Base-by-base conservation (phyloP, 345 rosid genomes). In the Melastoma malabathricum region DNA sequence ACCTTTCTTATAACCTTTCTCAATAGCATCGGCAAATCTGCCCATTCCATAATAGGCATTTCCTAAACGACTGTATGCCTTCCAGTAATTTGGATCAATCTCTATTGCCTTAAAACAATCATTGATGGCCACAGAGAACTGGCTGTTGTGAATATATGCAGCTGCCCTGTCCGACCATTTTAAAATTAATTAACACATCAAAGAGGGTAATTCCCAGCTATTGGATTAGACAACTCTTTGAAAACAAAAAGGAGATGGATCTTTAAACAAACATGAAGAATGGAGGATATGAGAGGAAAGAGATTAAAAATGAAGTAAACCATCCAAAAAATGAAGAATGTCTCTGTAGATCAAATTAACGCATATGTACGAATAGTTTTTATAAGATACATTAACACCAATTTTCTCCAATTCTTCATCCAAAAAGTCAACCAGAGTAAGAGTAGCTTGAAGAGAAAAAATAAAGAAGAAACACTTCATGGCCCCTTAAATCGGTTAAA, bases 21-120 rank as follows among this genome's bases (percentile, higher is more conserved):
- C 82, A n/a, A 85, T 74, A 46, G 95, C 87, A 65, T 85, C 89
- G 13, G 55, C 58, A 62, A 79, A 85, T 58, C 69, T 72, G 62
- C 93, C 87, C 62, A 75, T 81, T 29, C 87, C 95, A 70, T 74
- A 85, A 72, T 81, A 83, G 13, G 83, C 89, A 61, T 76, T 71
- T 48, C 97, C 94, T 49, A 89, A 84, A 73, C 90, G 94, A 66
- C 94, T 83, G 64, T 81, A 86, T 41, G 94, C 97, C 72, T 89
- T 86, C 45, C 84, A 77, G 69, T 86, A 89, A 65, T 69, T 76
- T 13, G 86, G 83, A 62, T 81, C 83, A 45, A 86, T 76, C 57
- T 81, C 88, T 57, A 79, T 70, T 50, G 97, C 83, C 70, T 76
- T 81, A 59, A 69, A 79, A 73, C 88, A 83, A 65, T 86, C 97